phyloP scores from a whole-genome alignment of 371 early-diverging fungal genomes.

The Batkoa obscura region DNA sequence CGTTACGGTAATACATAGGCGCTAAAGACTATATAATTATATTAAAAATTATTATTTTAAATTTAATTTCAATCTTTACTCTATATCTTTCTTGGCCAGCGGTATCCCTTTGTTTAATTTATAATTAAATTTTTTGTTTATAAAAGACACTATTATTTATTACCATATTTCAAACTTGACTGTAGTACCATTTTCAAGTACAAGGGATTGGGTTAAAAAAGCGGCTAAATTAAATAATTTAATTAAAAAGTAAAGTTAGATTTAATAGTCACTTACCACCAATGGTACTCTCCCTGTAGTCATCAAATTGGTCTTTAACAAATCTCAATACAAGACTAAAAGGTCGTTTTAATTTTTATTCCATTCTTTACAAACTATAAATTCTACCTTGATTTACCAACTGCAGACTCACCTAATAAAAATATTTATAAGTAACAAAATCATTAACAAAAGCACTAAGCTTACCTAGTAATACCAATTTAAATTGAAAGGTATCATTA shows the following conservation, averaged over 20 bases:
- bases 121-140: neutral
- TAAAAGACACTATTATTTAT: neutral
- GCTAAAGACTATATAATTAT: constrained; percentile 57
- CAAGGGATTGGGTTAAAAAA: constrained; percentile 55
- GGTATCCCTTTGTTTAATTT: constrained; percentile 55
- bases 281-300: constrained; percentile 95
- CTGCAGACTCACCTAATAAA: constrained; percentile 61
- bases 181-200: constrained; percentile 43
- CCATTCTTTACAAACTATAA: constrained; percentile 28
- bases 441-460: neutral
- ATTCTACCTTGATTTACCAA: constrained; percentile 66
- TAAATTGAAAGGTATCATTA: constrained; percentile 45
- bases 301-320: constrained; percentile 92
- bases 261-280: constrained; percentile 44
- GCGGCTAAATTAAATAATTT: constrained; percentile 31
- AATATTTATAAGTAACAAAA: neutral
- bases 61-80: constrained; percentile 15
- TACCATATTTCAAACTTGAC: constrained; percentile 81
- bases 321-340: constrained; percentile 80
- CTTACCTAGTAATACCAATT: constrained; percentile 61
- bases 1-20: constrained; percentile 97
- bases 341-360: constrained; percentile 8
- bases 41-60: neutral
- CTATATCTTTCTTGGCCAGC: constrained; percentile 91
- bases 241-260: neutral